A percentile compares a stretch with the other conserved stretches of the same genome.
Conservation (phyloP, 192 early-diverging fungal genomes). For the Rhizophagus prolifer region DNA sequence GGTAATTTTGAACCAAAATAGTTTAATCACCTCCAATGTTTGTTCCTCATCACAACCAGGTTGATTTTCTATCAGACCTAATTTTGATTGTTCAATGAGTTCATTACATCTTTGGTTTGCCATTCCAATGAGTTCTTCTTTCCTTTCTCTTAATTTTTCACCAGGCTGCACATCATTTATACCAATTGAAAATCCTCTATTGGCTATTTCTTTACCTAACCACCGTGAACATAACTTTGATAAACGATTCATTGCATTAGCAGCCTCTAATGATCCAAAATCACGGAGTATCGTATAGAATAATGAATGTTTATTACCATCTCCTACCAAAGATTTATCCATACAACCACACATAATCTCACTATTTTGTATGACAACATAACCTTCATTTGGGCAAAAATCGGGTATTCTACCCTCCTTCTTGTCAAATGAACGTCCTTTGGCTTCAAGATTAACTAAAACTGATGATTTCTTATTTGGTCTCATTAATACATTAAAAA, state of each 20-base stretch:
- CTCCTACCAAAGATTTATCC: conserved; percentile 96
- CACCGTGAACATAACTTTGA: conserved; percentile 92
- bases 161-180: conserved; percentile 96
- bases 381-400: conserved; percentile 89
- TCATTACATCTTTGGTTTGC: conserved; percentile 88
- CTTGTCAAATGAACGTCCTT: conserved; percentile 73
- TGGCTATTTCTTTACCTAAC: conserved; percentile 68
- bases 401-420: conserved; percentile 59
- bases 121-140: conserved; percentile 72
- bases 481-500: conserved; percentile 85
- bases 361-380: conserved; percentile 87
- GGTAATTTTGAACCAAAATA: neutral
- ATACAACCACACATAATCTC: conserved; percentile 92
- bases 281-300: conserved; percentile 94
- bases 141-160: conserved; percentile 68
- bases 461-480: conserved; percentile 73
- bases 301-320: conserved; percentile 91
- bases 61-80: conserved; percentile 74
- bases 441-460: conserved; percentile 87
- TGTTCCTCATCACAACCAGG: conserved; percentile 86
- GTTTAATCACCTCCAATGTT: conserved; percentile 70
- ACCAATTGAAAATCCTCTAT: conserved; percentile 97
- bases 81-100: conserved; percentile 65
- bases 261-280: conserved; percentile 82
- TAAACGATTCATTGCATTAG: conserved; percentile 91